These are phyloP conservation scores for Aspergillus nanangensis DNA, from an alignment of 495 filamentous ascomycete species.

Conservation along the genomic window DNA sequence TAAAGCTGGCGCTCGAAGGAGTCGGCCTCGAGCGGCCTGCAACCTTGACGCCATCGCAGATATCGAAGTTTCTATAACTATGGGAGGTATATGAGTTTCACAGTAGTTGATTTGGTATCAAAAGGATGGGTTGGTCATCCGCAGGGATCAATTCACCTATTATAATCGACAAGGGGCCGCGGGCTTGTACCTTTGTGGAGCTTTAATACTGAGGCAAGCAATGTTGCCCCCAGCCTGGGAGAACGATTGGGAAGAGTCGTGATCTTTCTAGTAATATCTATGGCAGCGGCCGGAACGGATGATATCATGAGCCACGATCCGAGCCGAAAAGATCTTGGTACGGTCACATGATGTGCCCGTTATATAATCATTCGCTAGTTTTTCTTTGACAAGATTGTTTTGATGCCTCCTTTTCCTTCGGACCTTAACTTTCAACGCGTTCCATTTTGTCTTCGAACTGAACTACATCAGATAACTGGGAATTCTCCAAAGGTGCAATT, in stretches of 20 bases:
- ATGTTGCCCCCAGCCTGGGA: background rate
- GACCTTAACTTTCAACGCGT: too few relatives aligned
- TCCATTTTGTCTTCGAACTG: too few relatives aligned
- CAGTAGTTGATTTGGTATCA: too few relatives aligned
- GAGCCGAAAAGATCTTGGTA: background rate
- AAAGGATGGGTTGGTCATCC: too few relatives aligned
- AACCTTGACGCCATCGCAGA: slow-evolving; percentile 35
- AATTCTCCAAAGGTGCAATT: too few relatives aligned
- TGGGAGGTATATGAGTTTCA: background rate
- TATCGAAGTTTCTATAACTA: background rate
- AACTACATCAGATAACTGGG: too few relatives aligned
- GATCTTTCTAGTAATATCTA: background rate
- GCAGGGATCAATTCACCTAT: too few relatives aligned
- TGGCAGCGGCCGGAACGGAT: background rate
- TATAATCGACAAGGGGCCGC: too few relatives aligned
- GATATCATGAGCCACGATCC: background rate
- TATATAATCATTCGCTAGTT: too few relatives aligned
- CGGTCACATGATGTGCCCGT: slow-evolving; percentile 4
- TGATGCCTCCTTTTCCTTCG: too few relatives aligned
- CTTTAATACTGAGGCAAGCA: background rate
- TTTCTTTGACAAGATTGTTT: too few relatives aligned
- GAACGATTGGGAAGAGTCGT: background rate
- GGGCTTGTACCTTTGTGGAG: background rate
- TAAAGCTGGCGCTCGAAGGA: slow-evolving; percentile 24
- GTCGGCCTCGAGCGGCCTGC: slow-evolving; percentile 26